phyloP scores from a whole-genome alignment of 2,329 filamentous ascomycete genomes.

The Raffaelea arxii region DNA sequence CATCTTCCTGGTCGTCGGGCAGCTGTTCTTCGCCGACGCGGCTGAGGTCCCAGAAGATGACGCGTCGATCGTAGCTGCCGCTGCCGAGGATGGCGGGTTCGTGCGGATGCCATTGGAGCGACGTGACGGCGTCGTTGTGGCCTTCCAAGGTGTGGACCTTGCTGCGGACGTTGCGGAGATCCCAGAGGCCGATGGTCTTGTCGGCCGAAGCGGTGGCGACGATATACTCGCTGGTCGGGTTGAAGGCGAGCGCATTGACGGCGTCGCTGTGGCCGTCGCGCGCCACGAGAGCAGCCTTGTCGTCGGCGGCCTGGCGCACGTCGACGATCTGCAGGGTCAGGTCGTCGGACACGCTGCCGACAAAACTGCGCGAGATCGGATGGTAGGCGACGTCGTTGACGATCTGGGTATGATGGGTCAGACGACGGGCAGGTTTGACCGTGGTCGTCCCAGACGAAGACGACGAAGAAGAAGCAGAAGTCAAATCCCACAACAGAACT shows the following conservation, averaged over 20 bases:
- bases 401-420: constrained; percentile 79
- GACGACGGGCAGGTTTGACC: constrained; percentile 62
- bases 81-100: constrained; percentile 84
- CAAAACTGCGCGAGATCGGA: constrained; percentile 70
- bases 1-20: constrained; percentile 90
- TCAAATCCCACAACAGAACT: constrained; percentile 87
- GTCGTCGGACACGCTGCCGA: constrained; percentile 93
- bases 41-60: constrained; percentile 95
- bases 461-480: constrained; percentile 40
- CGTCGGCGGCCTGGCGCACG: constrained; percentile 57
- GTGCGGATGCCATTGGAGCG: constrained; percentile 87
- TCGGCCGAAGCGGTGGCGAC: constrained; percentile 91
- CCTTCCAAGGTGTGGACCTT: constrained; percentile 86
- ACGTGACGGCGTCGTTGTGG: constrained; percentile 83
- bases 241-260: constrained; percentile 93
- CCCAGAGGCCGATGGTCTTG: constrained; percentile 92
- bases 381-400: constrained; percentile 98
- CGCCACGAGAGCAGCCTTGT: constrained; percentile 58
- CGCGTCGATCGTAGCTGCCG: constrained; percentile 82
- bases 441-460: not conserved
- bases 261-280: constrained; percentile 76
- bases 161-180: constrained; percentile 79
- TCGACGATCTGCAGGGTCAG: constrained; percentile 88
- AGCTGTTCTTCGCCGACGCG: constrained; percentile 89
- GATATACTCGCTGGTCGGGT: constrained; percentile 80